Evolutionary conservation across 2,329 filamentous ascomycete species (phyloP), one percentile per base, ranked within the genome.

Genomic region (Ilyonectria mors-panacis): DNA sequence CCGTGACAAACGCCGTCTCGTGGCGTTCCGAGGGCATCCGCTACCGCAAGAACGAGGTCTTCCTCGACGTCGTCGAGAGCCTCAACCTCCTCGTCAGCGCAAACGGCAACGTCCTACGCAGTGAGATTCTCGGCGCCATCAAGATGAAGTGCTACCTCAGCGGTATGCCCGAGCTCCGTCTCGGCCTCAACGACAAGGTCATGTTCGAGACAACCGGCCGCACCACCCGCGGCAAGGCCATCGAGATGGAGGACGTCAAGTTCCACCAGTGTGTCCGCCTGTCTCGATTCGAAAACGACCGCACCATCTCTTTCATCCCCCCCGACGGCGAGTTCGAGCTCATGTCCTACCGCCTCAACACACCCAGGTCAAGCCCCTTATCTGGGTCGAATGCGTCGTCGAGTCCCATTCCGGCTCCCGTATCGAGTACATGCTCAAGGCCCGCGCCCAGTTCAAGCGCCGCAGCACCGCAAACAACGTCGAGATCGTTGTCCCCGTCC

Each of bases 101-200:
- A 62, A 97, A 94, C 76, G 96, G 96, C 81, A 98, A 97, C 79
- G 96, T 99, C 5, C 85, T 99, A 67, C 92, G 96, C 26, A 97
- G 94, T 8, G 96, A 99, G 84, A 99, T 99, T 75, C 87, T 99
- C 26, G 96, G 96, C 62, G 95, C 96, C 48, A 92, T 99, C 81
- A 99, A 99, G 85, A 98, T 99, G 96, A 99, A 99, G 84, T 99
- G 96, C 84, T 99, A 99, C 79, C 87, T 99, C 17, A 97, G 94
- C 53, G 96, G 96, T 65, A 99, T 99, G 96, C 96, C 96, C 12
- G 96, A 99, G 83, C 83, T 99, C 77, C 92, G 96, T 30, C 83
- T 99, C 57, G 96, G 96, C 5, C 84, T 99, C 78, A 99, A 99
- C 85, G 96, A 99, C 86, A 99, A 99, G 84, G 96, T 94, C 81